These are phyloP conservation scores for Dendrocalamus sinicus DNA, from an alignment of 176 grass and related monocot genomes.

Conservation along the genomic window DNA sequence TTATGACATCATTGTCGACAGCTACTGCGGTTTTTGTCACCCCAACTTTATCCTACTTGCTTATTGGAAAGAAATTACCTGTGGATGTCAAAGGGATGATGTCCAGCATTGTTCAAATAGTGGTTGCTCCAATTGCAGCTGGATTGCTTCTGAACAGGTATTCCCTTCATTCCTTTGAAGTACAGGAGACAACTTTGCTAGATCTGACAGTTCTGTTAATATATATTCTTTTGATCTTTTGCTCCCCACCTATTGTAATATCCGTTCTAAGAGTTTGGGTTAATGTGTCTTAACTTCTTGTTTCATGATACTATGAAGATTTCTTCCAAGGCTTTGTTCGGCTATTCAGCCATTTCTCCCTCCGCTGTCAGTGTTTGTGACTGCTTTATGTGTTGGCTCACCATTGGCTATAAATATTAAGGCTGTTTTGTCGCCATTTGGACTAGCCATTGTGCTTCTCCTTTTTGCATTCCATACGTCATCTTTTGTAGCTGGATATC, in stretches of 20 bases:
- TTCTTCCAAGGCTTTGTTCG: slow-evolving; percentile 73
- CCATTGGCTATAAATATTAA: slow-evolving; percentile 96
- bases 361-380: slow-evolving; percentile 89
- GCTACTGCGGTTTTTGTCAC: slow-evolving; percentile 90
- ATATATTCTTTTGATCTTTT: slow-evolving; percentile 24
- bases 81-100: slow-evolving; percentile 96
- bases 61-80: slow-evolving; percentile 94
- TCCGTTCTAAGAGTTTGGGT: slow-evolving; percentile 9
- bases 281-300: slow-evolving; percentile 27
- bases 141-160: slow-evolving; percentile 95
- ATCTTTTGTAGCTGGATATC: slow-evolving; percentile 82
- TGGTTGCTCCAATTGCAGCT: slow-evolving; percentile 90
- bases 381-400: slow-evolving; percentile 91
- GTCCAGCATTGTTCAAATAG: slow-evolving; percentile 93
- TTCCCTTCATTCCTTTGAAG: slow-evolving; percentile 22
- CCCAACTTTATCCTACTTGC: slow-evolving; percentile 84
- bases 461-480: slow-evolving; percentile 79
- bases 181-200: background rate
- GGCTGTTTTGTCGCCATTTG: slow-evolving; percentile 83
- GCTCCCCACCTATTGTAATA: background rate
- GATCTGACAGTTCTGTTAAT: slow-evolving; percentile 4
- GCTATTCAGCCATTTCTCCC: slow-evolving; percentile 96
- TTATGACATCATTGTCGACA: slow-evolving; percentile 98
- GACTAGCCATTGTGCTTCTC: slow-evolving; percentile 75
- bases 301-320: slow-evolving; percentile 53